phyloP scores from a whole-genome alignment of 1,139 yeast species.

The Suhomyces guaymorum region DNA sequence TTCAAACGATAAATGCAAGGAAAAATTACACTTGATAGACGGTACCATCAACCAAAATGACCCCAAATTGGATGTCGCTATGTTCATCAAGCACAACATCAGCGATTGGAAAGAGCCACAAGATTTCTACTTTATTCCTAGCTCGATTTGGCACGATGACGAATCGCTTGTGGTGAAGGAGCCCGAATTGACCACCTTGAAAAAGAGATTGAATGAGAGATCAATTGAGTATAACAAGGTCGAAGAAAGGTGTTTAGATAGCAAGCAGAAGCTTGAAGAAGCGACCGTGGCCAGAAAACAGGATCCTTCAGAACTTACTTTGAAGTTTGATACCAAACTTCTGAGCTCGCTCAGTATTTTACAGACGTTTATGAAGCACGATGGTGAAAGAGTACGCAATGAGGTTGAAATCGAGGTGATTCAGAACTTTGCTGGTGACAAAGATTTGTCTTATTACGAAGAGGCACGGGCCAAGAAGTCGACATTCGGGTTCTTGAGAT shows the following conservation, averaged over 20 bases:
- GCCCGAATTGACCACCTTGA: constrained; percentile 65
- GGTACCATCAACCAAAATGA: constrained; percentile 66
- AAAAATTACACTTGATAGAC: constrained; percentile 55
- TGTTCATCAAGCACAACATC: constrained; percentile 88
- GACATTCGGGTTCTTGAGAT: constrained; percentile 51
- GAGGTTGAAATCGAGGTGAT: constrained; percentile 92
- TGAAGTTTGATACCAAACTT: constrained; percentile 56
- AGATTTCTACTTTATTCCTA: constrained; percentile 83
- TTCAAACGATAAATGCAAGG: constrained; percentile 53
- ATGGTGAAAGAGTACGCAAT: constrained; percentile 66
- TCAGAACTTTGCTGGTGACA: constrained; percentile 80
- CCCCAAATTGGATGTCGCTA: constrained; percentile 77
- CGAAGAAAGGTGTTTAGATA: constrained; percentile 46
- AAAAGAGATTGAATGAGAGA: constrained; percentile 56
- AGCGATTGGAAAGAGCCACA: constrained; percentile 80
- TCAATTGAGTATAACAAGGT: constrained; percentile 46
- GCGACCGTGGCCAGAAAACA: constrained; percentile 36
- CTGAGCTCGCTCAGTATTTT: constrained; percentile 56
- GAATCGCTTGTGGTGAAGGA: constrained; percentile 68
- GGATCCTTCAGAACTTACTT: constrained; percentile 34
- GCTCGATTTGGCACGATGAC: constrained; percentile 97
- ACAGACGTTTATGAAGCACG: constrained; percentile 68
- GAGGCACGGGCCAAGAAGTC: constrained; percentile 52
- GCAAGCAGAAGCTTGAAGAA: constrained; percentile 56
- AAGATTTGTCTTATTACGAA: constrained; percentile 57